These are phyloP conservation scores for Ambrosiella xylebori DNA, from an alignment of 2,329 filamentous ascomycete genomes.

Conservation along the genomic window DNA sequence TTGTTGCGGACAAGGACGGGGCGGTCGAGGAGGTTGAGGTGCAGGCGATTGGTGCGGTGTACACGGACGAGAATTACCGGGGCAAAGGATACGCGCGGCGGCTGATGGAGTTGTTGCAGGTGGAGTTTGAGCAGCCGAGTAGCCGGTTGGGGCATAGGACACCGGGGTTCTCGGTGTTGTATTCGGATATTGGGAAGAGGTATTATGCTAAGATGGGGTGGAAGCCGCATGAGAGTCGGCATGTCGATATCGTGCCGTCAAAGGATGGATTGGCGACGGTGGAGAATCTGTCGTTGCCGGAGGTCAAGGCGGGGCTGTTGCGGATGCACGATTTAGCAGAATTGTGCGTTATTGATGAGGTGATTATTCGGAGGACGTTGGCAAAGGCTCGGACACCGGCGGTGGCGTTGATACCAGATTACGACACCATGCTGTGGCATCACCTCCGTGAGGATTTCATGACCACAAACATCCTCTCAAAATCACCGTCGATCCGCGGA, in stretches of 20 bases:
- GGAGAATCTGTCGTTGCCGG: conserved; percentile 14
- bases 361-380: conserved; percentile 39
- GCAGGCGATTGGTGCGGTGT: conserved; percentile 70
- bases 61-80: conserved; percentile 47
- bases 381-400: conserved; percentile 25
- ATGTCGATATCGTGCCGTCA: conserved; percentile 44
- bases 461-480: conserved; percentile 38
- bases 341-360: conserved; percentile 48
- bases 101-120: conserved; percentile 45
- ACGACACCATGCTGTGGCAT: conserved; percentile 57
- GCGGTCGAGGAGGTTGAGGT: conserved; percentile 26
- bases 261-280: conserved; percentile 12
- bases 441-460: conserved; percentile 69
- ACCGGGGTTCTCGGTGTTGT: conserved; percentile 56
- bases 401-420: conserved; percentile 34
- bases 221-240: conserved; percentile 54
- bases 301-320: conserved; percentile 25
- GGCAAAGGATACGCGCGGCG: conserved; percentile 60
- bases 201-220: conserved; percentile 71
- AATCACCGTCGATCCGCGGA: conserved; percentile 45
- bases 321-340: conserved; percentile 41
- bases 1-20: conserved; percentile 17
- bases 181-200: conserved; percentile 67
- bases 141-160: conserved; percentile 19
- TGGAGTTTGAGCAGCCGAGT: conserved; percentile 8